Conservation (phyloP, 257 asterid genomes). For the Pogostemon cablin region DNA sequence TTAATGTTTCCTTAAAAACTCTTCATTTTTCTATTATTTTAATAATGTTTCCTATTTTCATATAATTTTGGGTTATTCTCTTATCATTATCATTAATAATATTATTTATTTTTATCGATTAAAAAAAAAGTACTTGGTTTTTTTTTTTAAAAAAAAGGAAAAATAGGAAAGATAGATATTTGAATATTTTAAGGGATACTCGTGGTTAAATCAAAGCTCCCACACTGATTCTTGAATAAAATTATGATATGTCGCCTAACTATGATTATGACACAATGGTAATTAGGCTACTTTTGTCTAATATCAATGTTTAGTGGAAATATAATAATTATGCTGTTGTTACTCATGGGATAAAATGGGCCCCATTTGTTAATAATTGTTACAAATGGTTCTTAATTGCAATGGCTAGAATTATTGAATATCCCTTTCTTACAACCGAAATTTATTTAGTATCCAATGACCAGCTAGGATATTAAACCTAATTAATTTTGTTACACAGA, state of each 20-base stretch:
- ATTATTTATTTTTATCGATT: too few relatives aligned
- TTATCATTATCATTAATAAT: too few relatives aligned
- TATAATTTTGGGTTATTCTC: too few relatives aligned
- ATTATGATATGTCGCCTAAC: not conserved
- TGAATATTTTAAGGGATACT: not conserved
- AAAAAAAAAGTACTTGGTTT: too few relatives aligned
- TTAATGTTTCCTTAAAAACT: too few relatives aligned
- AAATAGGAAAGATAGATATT: not conserved
- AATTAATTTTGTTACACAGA: too few relatives aligned
- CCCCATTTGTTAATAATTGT: conserved; percentile 8
- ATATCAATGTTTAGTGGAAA: conserved; percentile 19
- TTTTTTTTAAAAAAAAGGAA: not conserved
- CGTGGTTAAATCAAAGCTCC: conserved; percentile 17
- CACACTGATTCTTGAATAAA: conserved; percentile 20
- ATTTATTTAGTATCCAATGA: conserved; percentile 27
- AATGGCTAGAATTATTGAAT: conserved; percentile 28
- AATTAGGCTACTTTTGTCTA: conserved; percentile 18
- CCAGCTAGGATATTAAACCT: conserved; percentile 11
- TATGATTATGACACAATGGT: conserved; percentile 26
- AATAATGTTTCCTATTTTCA: too few relatives aligned
- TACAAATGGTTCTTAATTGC: conserved; percentile 3
- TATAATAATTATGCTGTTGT: conserved; percentile 25
- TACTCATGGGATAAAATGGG: conserved; percentile 29
- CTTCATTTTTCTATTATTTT: too few relatives aligned
- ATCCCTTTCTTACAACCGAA: conserved; percentile 21